Evolutionary conservation across 495 filamentous ascomycete genomes (phyloP).

Genomic region (Aspergillus indologenus): DNA sequence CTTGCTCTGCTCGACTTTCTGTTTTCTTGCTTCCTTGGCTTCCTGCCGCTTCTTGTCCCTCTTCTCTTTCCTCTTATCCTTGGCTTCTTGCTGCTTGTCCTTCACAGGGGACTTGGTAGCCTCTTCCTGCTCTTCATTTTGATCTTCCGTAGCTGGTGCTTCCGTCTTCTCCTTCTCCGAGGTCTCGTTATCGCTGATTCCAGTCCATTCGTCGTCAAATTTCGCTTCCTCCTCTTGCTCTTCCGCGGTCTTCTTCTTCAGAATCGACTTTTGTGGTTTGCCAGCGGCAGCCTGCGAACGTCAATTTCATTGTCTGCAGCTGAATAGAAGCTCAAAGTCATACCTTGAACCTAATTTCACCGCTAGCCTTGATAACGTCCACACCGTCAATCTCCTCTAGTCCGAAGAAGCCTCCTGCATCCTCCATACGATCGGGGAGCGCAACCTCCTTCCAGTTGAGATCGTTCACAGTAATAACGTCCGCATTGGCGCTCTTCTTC

Average conservation of each 20-base stretch:
- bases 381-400: slow-evolving; percentile 91
- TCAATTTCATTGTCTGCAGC: slow-evolving; percentile 2
- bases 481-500: slow-evolving; percentile 42
- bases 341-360: slow-evolving; percentile 50
- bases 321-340: slow-evolving; percentile 6
- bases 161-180: slow-evolving; percentile 25
- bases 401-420: slow-evolving; percentile 93
- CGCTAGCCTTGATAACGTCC: slow-evolving; percentile 59
- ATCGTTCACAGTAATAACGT: slow-evolving; percentile 51
- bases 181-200: slow-evolving; percentile 47
- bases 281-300: slow-evolving; percentile 32
- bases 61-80: slow-evolving; percentile 32
- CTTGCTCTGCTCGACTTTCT: slow-evolving; percentile 31
- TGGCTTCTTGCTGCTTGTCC: slow-evolving; percentile 27
- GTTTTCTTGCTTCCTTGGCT: slow-evolving; percentile 32
- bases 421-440: slow-evolving; percentile 81
- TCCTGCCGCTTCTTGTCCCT: slow-evolving; percentile 30
- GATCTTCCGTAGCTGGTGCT: slow-evolving; percentile 17
- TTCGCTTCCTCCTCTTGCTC: slow-evolving; percentile 20
- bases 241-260: slow-evolving; percentile 23
- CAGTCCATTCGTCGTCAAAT: slow-evolving; percentile 53
- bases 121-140: slow-evolving; percentile 27
- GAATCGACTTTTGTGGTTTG: slow-evolving; percentile 37
- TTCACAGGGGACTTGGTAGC: slow-evolving; percentile 14
- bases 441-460: slow-evolving; percentile 79